A percentile compares a stretch with the other conserved stretches of the same genome.
These are phyloP conservation scores for Oryza officinalis DNA, from an alignment of 176 grass and related monocot genomes.

Conservation along the genomic window DNA sequence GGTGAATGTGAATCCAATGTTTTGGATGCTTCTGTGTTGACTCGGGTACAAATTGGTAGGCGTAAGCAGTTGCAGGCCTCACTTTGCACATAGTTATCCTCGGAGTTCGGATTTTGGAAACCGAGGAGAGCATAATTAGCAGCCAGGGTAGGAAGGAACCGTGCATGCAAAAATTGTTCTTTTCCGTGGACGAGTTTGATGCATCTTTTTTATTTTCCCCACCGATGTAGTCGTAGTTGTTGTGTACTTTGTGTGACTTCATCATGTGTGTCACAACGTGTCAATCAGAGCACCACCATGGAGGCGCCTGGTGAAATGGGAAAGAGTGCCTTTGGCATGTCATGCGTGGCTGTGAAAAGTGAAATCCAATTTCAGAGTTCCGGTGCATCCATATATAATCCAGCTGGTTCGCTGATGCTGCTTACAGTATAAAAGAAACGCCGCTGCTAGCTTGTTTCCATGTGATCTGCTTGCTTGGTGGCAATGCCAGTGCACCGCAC, in stretches of 20 bases:
- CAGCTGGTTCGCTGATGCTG: not conserved
- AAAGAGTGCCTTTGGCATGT: not conserved
- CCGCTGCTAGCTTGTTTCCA: not conserved
- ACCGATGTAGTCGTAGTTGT: not conserved
- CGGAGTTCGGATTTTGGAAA: constrained; percentile 44
- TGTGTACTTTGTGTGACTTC: not conserved
- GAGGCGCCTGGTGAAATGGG: not conserved
- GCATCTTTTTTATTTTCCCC: not conserved
- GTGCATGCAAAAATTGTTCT: constrained; percentile 15
- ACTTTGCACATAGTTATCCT: constrained; percentile 43
- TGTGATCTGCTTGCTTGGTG: not conserved
- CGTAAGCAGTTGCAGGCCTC: constrained; percentile 26
- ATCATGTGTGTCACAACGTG: constrained; percentile 15
- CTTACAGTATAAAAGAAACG: too few species aligned
- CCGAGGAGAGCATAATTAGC: constrained; percentile 4
- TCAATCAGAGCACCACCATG: not conserved
- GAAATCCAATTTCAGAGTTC: not conserved
- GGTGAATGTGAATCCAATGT: constrained; percentile 32
- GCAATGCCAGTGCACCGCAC: not conserved
- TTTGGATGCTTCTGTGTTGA: constrained; percentile 40
- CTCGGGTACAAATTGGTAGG: constrained; percentile 10
- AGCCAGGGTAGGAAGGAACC: not conserved
- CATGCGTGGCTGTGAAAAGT: not conserved
- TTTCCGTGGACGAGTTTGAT: not conserved
- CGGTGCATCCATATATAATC: too few species aligned